Base-by-base conservation (phyloP, 371 early-diverging fungal genomes). In the Mucor sp. region DNA sequence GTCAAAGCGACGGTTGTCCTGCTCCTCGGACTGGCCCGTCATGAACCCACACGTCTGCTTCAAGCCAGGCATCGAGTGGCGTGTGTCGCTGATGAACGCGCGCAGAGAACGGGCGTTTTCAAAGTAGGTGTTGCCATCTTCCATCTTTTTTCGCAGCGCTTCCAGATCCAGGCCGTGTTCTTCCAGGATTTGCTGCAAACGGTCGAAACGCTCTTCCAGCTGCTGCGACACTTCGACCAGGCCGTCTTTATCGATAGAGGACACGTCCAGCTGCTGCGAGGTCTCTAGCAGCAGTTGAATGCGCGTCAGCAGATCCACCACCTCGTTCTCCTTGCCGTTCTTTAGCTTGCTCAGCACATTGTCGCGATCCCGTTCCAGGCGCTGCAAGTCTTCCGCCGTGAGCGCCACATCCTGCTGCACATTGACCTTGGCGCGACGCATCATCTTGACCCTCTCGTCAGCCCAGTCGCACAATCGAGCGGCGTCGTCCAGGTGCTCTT, bases 1-100 rank as follows among this genome's bases (percentile, higher is more conserved):
- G 1, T 75, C 70, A 48, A 69, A 74, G 0, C 79, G 66, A 6
- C 74, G 64, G 4, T 72, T 64, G 50, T 83, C 83, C 35, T 83
- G 80, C 25, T 76, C 75, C 56, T 78, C 73, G 15, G 79, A 78
- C 56, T 78, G 75, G 4, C 83, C 83, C 0, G 78, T 83, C 67
- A 83, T 80, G 41, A 83, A 80, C 6, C 83, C 83, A 47, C 74
- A 77, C 3, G 74, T 72, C 35, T 83, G 83, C 39, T 80, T 80
- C 4, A 78, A 55, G 0, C 73, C 77, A 1, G 80, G 79, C 12
- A 83, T 66, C 0, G 79, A 69, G 32, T 73, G 71, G 8, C 78
- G 61, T n/a, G 74, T 79, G 11, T 75, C 73, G 12, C 50, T 53
- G 21, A 79, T 66, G 56, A 72, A 79, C 0, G 68, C 21, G 8